These are phyloP conservation scores for Punica granatum DNA, from an alignment of 345 rosid genomes.

Conservation along the genomic window DNA sequence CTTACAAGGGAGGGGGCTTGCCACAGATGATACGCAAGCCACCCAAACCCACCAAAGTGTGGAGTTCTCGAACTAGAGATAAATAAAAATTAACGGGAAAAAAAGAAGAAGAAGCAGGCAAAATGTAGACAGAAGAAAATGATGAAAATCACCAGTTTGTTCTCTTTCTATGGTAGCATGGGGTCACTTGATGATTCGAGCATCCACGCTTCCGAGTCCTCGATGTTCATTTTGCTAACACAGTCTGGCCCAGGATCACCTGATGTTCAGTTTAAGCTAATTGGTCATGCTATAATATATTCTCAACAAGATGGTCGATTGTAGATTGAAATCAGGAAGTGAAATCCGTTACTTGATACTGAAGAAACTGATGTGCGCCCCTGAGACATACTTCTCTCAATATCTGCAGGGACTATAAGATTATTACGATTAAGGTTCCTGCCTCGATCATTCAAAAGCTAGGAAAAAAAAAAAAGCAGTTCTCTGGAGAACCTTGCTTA, in stretches of 20 bases:
- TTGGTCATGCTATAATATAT: neutral
- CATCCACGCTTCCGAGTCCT: conserved; percentile 52
- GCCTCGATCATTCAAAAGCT: neutral
- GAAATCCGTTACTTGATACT: conserved; percentile 22
- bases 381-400: conserved; percentile 25
- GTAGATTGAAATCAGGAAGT: neutral
- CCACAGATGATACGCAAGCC: neutral
- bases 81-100: too few species aligned
- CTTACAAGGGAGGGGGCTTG: conserved; percentile 4
- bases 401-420: conserved; percentile 21
- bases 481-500: conserved; percentile 21
- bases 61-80: neutral
- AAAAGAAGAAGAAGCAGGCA: neutral
- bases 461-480: neutral
- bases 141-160: neutral
- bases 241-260: conserved; percentile 6
- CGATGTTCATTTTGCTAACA: conserved; percentile 1
- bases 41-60: conserved; percentile 2
- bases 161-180: conserved; percentile 43
- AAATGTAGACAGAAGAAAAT: neutral
- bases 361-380: conserved; percentile 20
- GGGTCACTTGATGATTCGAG: conserved; percentile 62
- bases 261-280: neutral
- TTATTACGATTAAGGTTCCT: neutral
- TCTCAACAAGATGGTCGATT: neutral